Percentiles rank a stretch among this genome's conserved stretches.
Conservation (phyloP, 2,329 filamentous ascomycete species). For the Claviceps digitariae region DNA sequence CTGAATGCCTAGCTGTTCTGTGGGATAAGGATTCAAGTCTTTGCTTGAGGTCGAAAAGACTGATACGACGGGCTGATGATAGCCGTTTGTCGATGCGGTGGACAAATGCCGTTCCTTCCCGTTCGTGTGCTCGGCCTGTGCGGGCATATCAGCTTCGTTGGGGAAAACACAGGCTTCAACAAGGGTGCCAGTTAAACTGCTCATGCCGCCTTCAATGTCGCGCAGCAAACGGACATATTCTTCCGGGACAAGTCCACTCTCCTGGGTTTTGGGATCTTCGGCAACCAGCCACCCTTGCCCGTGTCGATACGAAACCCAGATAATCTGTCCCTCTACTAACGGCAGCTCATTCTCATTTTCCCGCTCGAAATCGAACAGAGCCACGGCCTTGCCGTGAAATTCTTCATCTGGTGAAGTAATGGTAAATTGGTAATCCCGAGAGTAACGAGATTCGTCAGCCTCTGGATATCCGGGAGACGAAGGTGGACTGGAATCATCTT, state of each 20-base stretch:
- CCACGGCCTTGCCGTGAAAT: conserved; percentile 93
- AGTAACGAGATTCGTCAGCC: conserved; percentile 67
- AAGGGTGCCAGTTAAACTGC: conserved; percentile 51
- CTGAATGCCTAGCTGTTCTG: conserved; percentile 48
- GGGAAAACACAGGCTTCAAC: conserved; percentile 38
- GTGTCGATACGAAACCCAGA: conserved; percentile 90
- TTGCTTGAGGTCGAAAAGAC: conserved; percentile 59
- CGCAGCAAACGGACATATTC: conserved; percentile 87
- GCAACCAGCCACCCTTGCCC: conserved; percentile 96
- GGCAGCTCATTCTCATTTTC: conserved; percentile 96
- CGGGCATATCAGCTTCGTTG: conserved; percentile 46
- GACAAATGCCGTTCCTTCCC: conserved; percentile 31
- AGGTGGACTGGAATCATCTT: conserved; percentile 35
- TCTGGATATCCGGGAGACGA: conserved; percentile 45
- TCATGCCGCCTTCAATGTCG: conserved; percentile 85
- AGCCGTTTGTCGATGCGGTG: conserved; percentile 42
- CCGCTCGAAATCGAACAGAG: conserved; percentile 84
- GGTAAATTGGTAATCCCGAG: conserved; percentile 85
- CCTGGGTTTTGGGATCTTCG: conserved; percentile 84
- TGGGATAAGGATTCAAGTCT: conserved; percentile 54
- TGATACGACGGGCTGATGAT: conserved; percentile 53
- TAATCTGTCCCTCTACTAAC: conserved; percentile 85
- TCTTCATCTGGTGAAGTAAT: conserved; percentile 93
- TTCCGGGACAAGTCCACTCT: conserved; percentile 90
- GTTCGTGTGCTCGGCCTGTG: conserved; percentile 40